Evolutionary conservation across 345 rosid genomes (phyloP).

Genomic region (Gossypium raimondii): DNA sequence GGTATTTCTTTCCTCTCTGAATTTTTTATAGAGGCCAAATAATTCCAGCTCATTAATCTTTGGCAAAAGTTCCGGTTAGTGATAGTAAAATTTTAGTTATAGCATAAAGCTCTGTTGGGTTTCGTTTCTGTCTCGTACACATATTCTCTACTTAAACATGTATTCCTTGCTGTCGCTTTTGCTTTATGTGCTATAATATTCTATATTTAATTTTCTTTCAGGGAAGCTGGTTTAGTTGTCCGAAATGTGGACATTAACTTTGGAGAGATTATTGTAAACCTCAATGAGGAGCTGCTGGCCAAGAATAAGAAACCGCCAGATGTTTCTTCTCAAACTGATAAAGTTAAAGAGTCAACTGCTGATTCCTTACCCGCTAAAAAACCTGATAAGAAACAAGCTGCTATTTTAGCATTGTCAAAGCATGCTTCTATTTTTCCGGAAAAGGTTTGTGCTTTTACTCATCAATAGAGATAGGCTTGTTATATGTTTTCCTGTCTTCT

Average conservation of each 20-base stretch:
- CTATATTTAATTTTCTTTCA: slow-evolving; percentile 33
- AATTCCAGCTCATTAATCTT: slow-evolving; percentile 3
- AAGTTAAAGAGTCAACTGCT: slow-evolving; percentile 23
- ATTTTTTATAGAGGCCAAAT: slow-evolving; percentile 12
- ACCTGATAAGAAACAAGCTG: slow-evolving; percentile 43
- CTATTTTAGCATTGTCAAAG: slow-evolving; percentile 49
- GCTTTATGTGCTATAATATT: slow-evolving; percentile 2
- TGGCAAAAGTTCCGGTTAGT: not conserved
- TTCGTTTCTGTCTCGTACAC: not conserved
- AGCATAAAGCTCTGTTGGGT: not conserved
- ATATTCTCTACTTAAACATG: slow-evolving; percentile 3
- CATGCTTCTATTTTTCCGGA: slow-evolving; percentile 69
- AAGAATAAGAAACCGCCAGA: slow-evolving; percentile 52
- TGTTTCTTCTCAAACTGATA: slow-evolving; percentile 31
- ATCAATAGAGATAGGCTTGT: slow-evolving; percentile 1
- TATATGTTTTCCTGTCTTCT: not conserved
- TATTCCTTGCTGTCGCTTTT: slow-evolving; percentile 2
- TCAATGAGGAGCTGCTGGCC: slow-evolving; percentile 67
- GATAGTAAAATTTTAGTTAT: not conserved
- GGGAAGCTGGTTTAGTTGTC: slow-evolving; percentile 71
- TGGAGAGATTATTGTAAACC: slow-evolving; percentile 64
- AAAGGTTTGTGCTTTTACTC: slow-evolving; percentile 51
- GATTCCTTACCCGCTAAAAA: slow-evolving; percentile 36
- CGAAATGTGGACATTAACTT: slow-evolving; percentile 59
- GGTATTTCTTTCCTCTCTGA: slow-evolving; percentile 40